Evolutionary conservation across 2,329 filamentous ascomycete species (phyloP), one percentile per base, ranked within the genome.

Genomic region (Trichoderma koningiopsis): DNA sequence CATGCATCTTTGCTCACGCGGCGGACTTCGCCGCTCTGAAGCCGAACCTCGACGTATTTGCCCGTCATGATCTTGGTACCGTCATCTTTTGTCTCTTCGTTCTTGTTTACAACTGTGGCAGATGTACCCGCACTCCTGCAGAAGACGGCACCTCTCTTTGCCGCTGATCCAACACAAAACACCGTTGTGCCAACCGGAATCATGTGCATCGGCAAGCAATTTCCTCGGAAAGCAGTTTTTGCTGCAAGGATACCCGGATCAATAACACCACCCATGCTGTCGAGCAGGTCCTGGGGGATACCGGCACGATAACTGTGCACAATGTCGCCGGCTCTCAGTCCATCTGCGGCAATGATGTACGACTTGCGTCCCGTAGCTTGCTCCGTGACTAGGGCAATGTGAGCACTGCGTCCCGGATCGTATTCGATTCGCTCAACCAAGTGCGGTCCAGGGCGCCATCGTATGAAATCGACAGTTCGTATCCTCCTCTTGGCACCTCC

Each of bases 241-340:
- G 96, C 92, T 8, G 96, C 96, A 71, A 99, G 83, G 79, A 99
- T 93, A 91, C 96, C 96, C 13, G 95, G 94, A 85, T 99, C 96
- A 62, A 97, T 87, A 53, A 91, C 83, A 74, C 96, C 95, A 71
- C 96, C 96, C 94, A 99, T 98, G 77, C 90, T 94, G 62, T 91
- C 89, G 76, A 97, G 87, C 68, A 99, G 83, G 72, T 96, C 91
- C 72, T 92, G 85, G 1, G 96, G 96, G 70, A 99, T 96, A 73
- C 96, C 96, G 8, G 90, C 83, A 73, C 94, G 89, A 82, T 96
- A 99, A 81, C 94, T 97, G 83, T 98, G 91, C 19, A 99, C 90
- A 29, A 92, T 86, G 79, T 99, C 96, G 49, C 96, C 96, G 5
- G 92, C 92, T 71, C 95, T 87, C 88, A 97, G 91, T 13, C 96